These are phyloP conservation scores for Boletus eberwhitei DNA, from an alignment of 768 basidiomycete species.

Conservation along the genomic window DNA sequence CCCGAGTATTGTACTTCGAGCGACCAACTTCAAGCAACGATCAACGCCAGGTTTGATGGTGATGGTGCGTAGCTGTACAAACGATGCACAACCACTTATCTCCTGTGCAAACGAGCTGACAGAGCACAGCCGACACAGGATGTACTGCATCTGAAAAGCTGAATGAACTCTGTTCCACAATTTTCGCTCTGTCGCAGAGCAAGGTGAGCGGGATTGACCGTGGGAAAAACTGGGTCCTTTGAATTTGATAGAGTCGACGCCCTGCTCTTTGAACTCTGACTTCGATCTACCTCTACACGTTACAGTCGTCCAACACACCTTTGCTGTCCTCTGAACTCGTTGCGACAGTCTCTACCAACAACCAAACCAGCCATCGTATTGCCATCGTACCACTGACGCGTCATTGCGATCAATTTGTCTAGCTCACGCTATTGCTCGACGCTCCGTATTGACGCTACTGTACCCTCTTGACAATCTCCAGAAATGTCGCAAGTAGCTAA, in stretches of 20 bases:
- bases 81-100: background rate
- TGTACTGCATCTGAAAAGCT: background rate
- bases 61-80: background rate
- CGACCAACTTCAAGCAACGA: too few relatives aligned
- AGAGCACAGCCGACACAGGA: background rate
- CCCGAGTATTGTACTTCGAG: background rate
- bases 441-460: conserved; percentile 8
- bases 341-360: conserved; percentile 12
- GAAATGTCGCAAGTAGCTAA: conserved; percentile 32
- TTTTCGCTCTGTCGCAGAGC: background rate
- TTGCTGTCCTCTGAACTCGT: conserved; percentile 8
- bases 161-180: background rate
- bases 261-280: conserved; percentile 30
- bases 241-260: conserved; percentile 27
- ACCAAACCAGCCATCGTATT: conserved; percentile 14
- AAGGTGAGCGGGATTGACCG: conserved; percentile 10
- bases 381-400: conserved; percentile 20
- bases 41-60: background rate
- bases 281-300: conserved; percentile 22
- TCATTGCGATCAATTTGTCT: conserved; percentile 21
- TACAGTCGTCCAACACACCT: conserved; percentile 9
- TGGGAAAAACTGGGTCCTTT: conserved; percentile 24
- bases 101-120: background rate
- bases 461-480: conserved; percentile 9
- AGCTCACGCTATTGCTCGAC: conserved; percentile 12